Evolutionary conservation across 2,329 filamentous ascomycete species (phyloP).

Genomic region (Peltaster fructicola): DNA sequence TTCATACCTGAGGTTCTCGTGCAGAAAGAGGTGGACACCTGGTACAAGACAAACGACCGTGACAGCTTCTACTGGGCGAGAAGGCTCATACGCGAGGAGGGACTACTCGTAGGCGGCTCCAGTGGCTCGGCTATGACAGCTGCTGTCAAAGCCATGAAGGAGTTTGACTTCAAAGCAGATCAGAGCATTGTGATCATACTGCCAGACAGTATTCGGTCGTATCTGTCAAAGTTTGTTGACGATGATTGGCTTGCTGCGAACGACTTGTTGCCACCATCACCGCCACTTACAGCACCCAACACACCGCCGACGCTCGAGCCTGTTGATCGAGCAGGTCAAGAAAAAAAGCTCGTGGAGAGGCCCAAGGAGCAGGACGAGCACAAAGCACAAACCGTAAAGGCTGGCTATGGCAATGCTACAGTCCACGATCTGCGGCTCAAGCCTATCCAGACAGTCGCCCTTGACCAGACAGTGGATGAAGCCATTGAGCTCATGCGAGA

Average conservation of each 20-base stretch:
- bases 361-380: slow-evolving; percentile 9
- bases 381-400: slow-evolving; percentile 24
- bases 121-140: slow-evolving; percentile 84
- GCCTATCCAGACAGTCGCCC: slow-evolving; percentile 71
- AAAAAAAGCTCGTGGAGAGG: slow-evolving; percentile 8
- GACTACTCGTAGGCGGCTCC: slow-evolving; percentile 80
- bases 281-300: slow-evolving; percentile 24
- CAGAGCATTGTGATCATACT: slow-evolving; percentile 82
- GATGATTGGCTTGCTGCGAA: slow-evolving; percentile 98
- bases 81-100: slow-evolving; percentile 81
- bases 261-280: slow-evolving; percentile 57
- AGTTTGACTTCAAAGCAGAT: slow-evolving; percentile 58
- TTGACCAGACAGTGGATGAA: slow-evolving; percentile 55
- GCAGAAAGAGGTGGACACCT: slow-evolving; percentile 63
- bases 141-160: slow-evolving; percentile 57
- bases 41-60: slow-evolving; percentile 95
- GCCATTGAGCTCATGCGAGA: slow-evolving; percentile 98
- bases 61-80: slow-evolving; percentile 86
- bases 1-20: slow-evolving; percentile 91
- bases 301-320: slow-evolving; percentile 19
- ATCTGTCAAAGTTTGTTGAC: slow-evolving; percentile 95
- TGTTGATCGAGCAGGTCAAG: slow-evolving; percentile 7
- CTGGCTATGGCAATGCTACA: slow-evolving; percentile 62
- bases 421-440: slow-evolving; percentile 75
- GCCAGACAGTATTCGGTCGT: slow-evolving; percentile 92